A percentile compares a stretch with the other conserved stretches of the same genome.
These are phyloP conservation scores for Chrysophaeum taylorii DNA, from an alignment of 352 stramenopile species.

Conservation along the genomic window DNA sequence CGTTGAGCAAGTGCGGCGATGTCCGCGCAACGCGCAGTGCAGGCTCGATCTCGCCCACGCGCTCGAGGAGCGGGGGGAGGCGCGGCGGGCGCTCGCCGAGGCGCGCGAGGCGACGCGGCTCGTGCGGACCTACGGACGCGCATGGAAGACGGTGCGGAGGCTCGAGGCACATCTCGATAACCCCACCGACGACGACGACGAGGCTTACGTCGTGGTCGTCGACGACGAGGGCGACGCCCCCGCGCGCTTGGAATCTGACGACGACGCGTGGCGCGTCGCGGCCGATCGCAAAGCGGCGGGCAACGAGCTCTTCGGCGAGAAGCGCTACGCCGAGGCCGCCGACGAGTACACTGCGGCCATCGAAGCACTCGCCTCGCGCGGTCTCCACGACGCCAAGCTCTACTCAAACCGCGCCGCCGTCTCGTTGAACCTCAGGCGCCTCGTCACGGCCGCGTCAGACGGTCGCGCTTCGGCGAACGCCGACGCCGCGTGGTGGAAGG, in stretches of 20 bases:
- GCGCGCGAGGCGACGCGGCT: neutral
- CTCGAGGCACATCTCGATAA: neutral
- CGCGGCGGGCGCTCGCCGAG: neutral
- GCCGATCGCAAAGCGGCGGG: neutral
- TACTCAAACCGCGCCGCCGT: slow-evolving; percentile 3
- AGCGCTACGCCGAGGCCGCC: neutral
- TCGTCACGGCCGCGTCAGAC: neutral
- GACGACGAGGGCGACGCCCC: neutral
- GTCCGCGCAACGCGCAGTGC: slow-evolving; percentile 4
- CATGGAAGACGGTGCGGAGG: neutral
- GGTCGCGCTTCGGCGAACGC: neutral
- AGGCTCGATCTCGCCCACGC: neutral
- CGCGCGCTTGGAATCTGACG: neutral
- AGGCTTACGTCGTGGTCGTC: neutral
- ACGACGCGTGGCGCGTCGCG: neutral
- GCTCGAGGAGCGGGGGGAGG: neutral
- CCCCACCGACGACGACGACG: neutral
- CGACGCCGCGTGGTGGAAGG: slow-evolving; percentile 3
- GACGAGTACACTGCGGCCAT: neutral
- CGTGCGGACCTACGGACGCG: neutral
- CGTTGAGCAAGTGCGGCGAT: neutral
- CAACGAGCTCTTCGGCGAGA: neutral
- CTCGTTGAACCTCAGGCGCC: neutral
- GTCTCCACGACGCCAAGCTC: neutral
- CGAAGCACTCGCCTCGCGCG: neutral